Percentiles rank a stretch among this genome's conserved stretches.
These are phyloP conservation scores for Styphnolobium japonicum DNA, from an alignment of 306 rosid genomes.

Conservation along the genomic window DNA sequence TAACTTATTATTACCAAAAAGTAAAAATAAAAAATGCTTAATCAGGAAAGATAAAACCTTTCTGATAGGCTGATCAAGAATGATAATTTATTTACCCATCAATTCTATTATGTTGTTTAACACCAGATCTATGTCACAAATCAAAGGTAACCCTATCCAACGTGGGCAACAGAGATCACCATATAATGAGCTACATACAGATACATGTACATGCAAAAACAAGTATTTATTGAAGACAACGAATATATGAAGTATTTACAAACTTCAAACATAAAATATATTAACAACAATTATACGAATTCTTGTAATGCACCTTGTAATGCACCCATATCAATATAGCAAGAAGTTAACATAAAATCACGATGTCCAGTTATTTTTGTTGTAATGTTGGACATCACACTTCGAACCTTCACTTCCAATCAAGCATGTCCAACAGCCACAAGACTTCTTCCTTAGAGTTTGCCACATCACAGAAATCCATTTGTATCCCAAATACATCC, in stretches of 20 bases:
- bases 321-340: background rate
- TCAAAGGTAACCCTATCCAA: background rate
- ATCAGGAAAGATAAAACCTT: no score
- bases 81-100: no score
- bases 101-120: no score
- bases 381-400: background rate
- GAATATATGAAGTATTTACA: constrained; percentile 22
- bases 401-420: constrained; percentile 71
- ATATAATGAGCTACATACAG: background rate
- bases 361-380: background rate
- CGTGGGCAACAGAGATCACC: background rate
- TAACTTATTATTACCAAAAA: no score
- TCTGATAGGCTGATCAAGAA: no score
- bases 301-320: background rate
- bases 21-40: no score
- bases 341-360: constrained; percentile 15
- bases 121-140: background rate
- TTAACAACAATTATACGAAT: constrained; percentile 3
- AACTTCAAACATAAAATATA: background rate
- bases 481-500: constrained; percentile 87
- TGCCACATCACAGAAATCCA: constrained; percentile 95
- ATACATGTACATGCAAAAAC: background rate
- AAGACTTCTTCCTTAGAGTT: constrained; percentile 84
- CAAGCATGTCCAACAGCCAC: constrained; percentile 91
- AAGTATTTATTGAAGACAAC: background rate